Conservation (phyloP, 2,329 filamentous ascomycete genomes). For the Fusarium papillatum region DNA sequence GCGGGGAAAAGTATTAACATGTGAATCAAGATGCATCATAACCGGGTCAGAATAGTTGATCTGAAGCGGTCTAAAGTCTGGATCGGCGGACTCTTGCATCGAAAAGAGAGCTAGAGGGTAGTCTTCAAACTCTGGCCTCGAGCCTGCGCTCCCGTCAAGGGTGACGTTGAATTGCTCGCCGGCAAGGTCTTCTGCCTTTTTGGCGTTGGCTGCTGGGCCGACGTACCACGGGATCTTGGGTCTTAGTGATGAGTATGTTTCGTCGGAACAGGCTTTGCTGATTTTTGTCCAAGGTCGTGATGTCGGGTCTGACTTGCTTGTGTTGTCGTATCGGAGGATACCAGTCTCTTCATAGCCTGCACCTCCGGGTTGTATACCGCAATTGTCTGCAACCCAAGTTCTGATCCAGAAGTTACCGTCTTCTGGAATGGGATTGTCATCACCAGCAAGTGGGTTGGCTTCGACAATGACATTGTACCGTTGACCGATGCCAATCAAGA, state of each 20-base stretch:
- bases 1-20: neutral
- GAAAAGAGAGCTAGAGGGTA: conserved; percentile 30
- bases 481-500: conserved; percentile 37
- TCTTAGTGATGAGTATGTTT: conserved; percentile 28
- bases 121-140: conserved; percentile 2
- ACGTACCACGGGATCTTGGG: conserved; percentile 39
- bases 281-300: conserved; percentile 23
- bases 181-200: neutral
- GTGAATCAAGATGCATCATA: conserved; percentile 29
- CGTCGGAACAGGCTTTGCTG: conserved; percentile 27
- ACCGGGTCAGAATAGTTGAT: conserved; percentile 33
- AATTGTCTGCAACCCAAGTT: conserved; percentile 23
- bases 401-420: conserved; percentile 43
- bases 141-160: conserved; percentile 1
- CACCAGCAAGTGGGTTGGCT: conserved; percentile 23
- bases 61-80: conserved; percentile 26
- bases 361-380: conserved; percentile 1
- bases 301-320: conserved; percentile 1
- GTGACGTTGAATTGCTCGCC: conserved; percentile 35
- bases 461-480: conserved; percentile 38
- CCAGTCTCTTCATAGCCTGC: conserved; percentile 34
- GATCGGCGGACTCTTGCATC: conserved; percentile 18
- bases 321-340: conserved; percentile 28
- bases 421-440: conserved; percentile 16
- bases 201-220: conserved; percentile 31